phyloP scores from a whole-genome alignment of 768 basidiomycete genomes.

The Naganishia vishniacii region DNA sequence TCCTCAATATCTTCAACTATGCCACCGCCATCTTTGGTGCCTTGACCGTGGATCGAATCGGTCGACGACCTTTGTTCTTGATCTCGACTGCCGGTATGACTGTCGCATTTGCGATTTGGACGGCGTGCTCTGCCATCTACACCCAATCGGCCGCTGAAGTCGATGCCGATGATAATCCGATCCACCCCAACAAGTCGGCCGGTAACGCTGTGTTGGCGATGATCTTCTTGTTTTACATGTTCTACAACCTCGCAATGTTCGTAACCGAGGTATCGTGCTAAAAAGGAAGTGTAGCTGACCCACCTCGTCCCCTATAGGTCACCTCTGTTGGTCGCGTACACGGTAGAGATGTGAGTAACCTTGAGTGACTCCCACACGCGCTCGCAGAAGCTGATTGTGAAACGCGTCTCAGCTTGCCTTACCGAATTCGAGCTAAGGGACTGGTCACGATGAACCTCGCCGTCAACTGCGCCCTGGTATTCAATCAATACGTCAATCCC shows the following conservation, averaged over 20 bases:
- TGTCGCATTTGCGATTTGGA: slow-evolving; percentile 17
- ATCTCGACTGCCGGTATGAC: slow-evolving; percentile 20
- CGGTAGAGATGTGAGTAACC: slow-evolving; percentile 63
- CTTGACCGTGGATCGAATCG: slow-evolving; percentile 62
- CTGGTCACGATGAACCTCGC: slow-evolving; percentile 62
- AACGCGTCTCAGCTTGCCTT: slow-evolving; percentile 58
- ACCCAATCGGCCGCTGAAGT: not conserved
- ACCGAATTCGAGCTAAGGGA: slow-evolving; percentile 75
- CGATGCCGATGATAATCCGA: slow-evolving; percentile 2
- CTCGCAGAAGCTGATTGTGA: not conserved
- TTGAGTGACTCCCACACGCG: too few species aligned
- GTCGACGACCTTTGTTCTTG: slow-evolving; percentile 62
- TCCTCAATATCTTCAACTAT: slow-evolving; percentile 63
- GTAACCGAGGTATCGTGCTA: too few species aligned
- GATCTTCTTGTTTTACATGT: slow-evolving; percentile 75
- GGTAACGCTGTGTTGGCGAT: slow-evolving; percentile 69
- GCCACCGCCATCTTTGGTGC: slow-evolving; percentile 54
- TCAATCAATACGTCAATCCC: slow-evolving; percentile 41
- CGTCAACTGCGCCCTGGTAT: slow-evolving; percentile 44
- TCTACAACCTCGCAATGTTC: slow-evolving; percentile 78
- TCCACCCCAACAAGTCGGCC: slow-evolving; percentile 25
- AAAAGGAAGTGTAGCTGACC: too few species aligned
- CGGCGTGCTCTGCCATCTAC: slow-evolving; percentile 21
- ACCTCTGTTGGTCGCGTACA: slow-evolving; percentile 79
- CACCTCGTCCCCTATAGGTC: too few species aligned